Percentiles rank a stretch among this genome's conserved stretches.
phyloP scores from a whole-genome alignment of 2,329 filamentous ascomycete species.

The Trichocomaceae sp. region DNA sequence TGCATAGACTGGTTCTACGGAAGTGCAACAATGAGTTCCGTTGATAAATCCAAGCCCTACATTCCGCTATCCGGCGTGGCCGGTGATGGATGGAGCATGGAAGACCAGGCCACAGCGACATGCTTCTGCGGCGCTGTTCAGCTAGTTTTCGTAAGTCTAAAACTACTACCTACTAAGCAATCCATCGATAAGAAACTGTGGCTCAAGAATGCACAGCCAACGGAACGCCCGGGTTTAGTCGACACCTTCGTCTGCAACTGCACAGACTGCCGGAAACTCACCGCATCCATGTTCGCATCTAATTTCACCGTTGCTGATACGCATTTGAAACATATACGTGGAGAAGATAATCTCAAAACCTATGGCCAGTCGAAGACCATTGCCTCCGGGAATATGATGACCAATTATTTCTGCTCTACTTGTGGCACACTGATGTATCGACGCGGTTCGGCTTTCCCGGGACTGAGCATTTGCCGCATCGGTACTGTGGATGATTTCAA shows the following conservation, averaged over 20 bases:
- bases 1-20: neutral
- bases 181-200: too few relatives aligned
- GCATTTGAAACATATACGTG: slow-evolving; percentile 46
- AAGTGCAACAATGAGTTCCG: neutral
- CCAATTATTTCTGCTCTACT: slow-evolving; percentile 54
- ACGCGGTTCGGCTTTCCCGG: slow-evolving; percentile 40
- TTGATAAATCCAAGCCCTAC: neutral
- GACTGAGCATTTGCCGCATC: slow-evolving; percentile 45
- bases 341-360: slow-evolving; percentile 44
- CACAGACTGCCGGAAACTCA: slow-evolving; percentile 56
- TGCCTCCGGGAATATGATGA: slow-evolving; percentile 47
- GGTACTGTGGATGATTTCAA: slow-evolving; percentile 58
- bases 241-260: slow-evolving; percentile 55
- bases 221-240: slow-evolving; percentile 26
- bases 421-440: slow-evolving; percentile 60
- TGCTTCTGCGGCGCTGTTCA: slow-evolving; percentile 12
- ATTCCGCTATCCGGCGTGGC: neutral
- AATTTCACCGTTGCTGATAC: slow-evolving; percentile 49
- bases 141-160: slow-evolving; percentile 4
- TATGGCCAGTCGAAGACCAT: slow-evolving; percentile 47
- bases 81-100: neutral
- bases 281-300: slow-evolving; percentile 56
- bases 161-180: neutral
- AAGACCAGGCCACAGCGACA: slow-evolving; percentile 3
- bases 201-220: neutral